Percentiles rank a stretch among this genome's conserved stretches.
These are phyloP conservation scores for Heritiera littoralis DNA, from an alignment of 345 rosid species.

Conservation along the genomic window DNA sequence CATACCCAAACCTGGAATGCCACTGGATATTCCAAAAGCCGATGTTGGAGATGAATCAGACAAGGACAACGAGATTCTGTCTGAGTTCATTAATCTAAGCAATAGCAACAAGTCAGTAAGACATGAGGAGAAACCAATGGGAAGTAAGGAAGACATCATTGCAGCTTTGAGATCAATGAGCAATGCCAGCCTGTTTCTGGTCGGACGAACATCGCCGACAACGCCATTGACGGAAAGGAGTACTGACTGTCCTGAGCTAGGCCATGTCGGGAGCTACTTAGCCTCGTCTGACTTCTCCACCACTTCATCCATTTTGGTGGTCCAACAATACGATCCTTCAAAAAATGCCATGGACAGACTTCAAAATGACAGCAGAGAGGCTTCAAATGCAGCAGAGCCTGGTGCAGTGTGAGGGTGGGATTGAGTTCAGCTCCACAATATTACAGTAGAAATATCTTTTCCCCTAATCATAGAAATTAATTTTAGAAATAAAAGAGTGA, in stretches of 20 bases:
- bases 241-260: slow-evolving; percentile 48
- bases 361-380: background rate
- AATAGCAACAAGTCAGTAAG: slow-evolving; percentile 32
- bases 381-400: background rate
- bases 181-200: slow-evolving; percentile 43
- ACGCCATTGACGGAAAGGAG: slow-evolving; percentile 28
- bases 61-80: slow-evolving; percentile 27
- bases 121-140: slow-evolving; percentile 37
- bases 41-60: slow-evolving; percentile 12
- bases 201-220: slow-evolving; percentile 43
- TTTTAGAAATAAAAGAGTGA: too few relatives aligned
- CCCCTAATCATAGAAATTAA: background rate
- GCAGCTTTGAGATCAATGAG: slow-evolving; percentile 35
- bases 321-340: slow-evolving; percentile 38
- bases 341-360: background rate
- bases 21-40: slow-evolving; percentile 13
- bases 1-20: slow-evolving; percentile 14
- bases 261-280: slow-evolving; percentile 47
- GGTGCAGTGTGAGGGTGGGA: background rate
- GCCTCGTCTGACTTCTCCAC: slow-evolving; percentile 47
- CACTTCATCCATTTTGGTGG: slow-evolving; percentile 46
- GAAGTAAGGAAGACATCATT: slow-evolving; percentile 36
- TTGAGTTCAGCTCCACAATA: background rate
- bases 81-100: slow-evolving; percentile 30
- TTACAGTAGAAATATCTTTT: background rate